Percentiles rank a stretch among this genome's conserved stretches.
Conservation (phyloP, 306 rosid genomes). For the Senna siamea region DNA sequence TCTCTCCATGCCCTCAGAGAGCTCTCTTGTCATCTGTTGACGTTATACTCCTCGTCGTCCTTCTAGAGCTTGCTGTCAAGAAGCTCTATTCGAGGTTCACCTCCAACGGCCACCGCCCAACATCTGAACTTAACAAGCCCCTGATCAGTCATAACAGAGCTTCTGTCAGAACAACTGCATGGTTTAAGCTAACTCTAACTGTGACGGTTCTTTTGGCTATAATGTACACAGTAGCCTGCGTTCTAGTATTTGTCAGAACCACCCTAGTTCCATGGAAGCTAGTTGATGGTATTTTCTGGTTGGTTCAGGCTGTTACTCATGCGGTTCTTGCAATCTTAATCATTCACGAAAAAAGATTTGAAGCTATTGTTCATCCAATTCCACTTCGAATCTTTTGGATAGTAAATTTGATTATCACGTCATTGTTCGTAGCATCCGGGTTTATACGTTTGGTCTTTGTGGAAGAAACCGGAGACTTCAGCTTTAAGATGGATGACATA, state of each 20-base stretch:
- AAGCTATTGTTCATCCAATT: constrained; percentile 66
- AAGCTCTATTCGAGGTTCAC: constrained; percentile 61
- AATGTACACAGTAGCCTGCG: constrained; percentile 50
- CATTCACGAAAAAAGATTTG: constrained; percentile 64
- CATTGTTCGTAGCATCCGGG: constrained; percentile 69
- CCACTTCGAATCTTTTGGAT: constrained; percentile 78
- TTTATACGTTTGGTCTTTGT: constrained; percentile 58
- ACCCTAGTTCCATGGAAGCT: constrained; percentile 55
- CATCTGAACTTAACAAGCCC: constrained; percentile 60
- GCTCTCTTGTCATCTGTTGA: constrained; percentile 62
- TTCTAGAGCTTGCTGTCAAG: constrained; percentile 50
- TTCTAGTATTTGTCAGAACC: constrained; percentile 47
- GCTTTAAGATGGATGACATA: constrained; percentile 62
- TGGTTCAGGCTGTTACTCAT: constrained; percentile 72
- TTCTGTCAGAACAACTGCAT: constrained; percentile 44
- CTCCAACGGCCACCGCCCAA: constrained; percentile 33
- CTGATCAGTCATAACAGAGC: constrained; percentile 43
- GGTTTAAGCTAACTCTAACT: constrained; percentile 66
- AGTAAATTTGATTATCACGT: constrained; percentile 46
- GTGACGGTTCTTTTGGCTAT: constrained; percentile 53
- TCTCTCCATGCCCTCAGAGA: constrained; percentile 91
- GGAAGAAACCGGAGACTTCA: constrained; percentile 38
- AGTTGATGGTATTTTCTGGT: constrained; percentile 71
- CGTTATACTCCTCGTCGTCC: constrained; percentile 52
- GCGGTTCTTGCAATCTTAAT: constrained; percentile 54